Base-by-base conservation (phyloP, 352 stramenopile genomes). In the Phytopythium helicoides region DNA sequence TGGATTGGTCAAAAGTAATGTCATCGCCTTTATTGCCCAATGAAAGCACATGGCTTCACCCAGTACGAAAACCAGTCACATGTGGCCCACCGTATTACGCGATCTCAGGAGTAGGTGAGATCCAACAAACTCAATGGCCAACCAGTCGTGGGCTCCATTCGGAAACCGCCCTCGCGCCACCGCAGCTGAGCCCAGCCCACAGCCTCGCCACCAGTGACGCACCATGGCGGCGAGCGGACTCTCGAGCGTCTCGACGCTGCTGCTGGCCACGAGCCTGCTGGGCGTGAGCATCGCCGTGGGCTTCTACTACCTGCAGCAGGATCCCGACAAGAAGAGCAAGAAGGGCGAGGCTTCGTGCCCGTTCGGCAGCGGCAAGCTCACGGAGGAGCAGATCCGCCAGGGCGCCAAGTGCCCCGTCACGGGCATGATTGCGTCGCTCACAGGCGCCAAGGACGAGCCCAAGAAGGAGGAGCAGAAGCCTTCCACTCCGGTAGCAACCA, bases 181-280 rank as follows among this genome's bases (percentile, higher is more conserved):
- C n/a, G n/a, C n/a, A n/a, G n/a, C n/a, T n/a, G n/a, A n/a, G n/a
- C n/a, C n/a, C n/a, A n/a, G n/a, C n/a, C n/a, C n/a, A n/a, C n/a
- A n/a, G n/a, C n/a, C n/a, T n/a, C n/a, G n/a, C n/a, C n/a, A n/a
- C n/a, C n/a, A n/a, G n/a, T n/a, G n/a, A n/a, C n/a, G n/a, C 8
- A 66, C 14, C 14, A 85, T 83, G 68, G 58, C 66, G 56, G 61
- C 56, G 15, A 48, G 59, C 49, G 59, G 57, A 9, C 61, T 53
- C 44, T 55, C 64, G 46, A 82, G 60, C 45, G 52, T 67, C 14
- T 61, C 46, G 19, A 56, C 73, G 61, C 66, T 88, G 51, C 56
- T 90, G 51, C 60, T 85, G 37, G 59, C 82, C 53, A 86, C 80
- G 54, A 70, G 76, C 15, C 61, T 90, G 40, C 60, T 90, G 35